Base-by-base conservation (phyloP, 2,329 filamentous ascomycete genomes). In the Sclerotinia minor region DNA sequence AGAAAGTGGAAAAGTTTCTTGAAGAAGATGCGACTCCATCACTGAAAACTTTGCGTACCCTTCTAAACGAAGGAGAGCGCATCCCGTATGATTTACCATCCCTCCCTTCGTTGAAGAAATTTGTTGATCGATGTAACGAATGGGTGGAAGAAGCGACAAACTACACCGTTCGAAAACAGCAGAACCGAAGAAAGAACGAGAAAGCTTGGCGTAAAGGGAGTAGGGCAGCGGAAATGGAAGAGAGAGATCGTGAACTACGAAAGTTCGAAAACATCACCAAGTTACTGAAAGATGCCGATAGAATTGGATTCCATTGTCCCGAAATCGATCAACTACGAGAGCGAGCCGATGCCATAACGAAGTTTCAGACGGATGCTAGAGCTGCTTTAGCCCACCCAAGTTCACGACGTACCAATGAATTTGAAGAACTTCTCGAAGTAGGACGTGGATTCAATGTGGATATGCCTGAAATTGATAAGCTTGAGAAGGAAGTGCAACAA, bases 131-230 rank as follows among this genome's bases (percentile, higher is more conserved):
- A 75, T 98, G 95, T 82, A 96, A 97, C 79, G 93, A 96, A 77
- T 97, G 96, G 91, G 92, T 97, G 71, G 95, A 98, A 75, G 94
- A 98, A 80, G 95, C 95, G 72, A 95, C 92, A 75, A 94, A 91
- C 77, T 99, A 96, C 82, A 97, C 94, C 76, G 94, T 95, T 69
- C 91, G 95, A 74, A 99, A 99, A 81, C 94, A 97, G 81, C 94
- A 97, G 80, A 96, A 96, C 76, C 91, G 95, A 71, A 92, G 94
- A 70, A 98, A 98, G 80, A 96, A 91, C 78, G 94, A 97, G 75
- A 95, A 92, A 76, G 87, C 86, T 55, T 95, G 91, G 87, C 91
- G 92, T 72, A 89, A 87, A 75, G 86, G 88, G 67, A 86, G 86
- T 63, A 94, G 91, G 78, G 89, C 88, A 64, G 87, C 90, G 63